A percentile compares a stretch with the other conserved stretches of the same genome.
Evolutionary conservation across 371 early-diverging fungal genomes (phyloP).

Genomic region (Sporodiniella umbellata): DNA sequence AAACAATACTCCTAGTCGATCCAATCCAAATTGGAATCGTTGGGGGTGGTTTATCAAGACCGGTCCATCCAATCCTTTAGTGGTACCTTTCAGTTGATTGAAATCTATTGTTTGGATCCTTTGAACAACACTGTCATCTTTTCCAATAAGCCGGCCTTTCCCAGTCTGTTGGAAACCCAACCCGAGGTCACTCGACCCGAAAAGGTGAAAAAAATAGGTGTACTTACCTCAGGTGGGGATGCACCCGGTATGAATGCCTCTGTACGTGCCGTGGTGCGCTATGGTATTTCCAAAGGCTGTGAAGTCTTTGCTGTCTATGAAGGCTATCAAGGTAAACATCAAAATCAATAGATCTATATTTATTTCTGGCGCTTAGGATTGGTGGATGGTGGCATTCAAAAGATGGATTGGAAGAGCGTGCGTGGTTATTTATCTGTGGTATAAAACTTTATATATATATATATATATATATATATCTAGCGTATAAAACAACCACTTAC

Average conservation of each 20-base stretch:
- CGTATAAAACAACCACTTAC: slow-evolving; percentile 2
- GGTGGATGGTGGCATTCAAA: slow-evolving; percentile 85
- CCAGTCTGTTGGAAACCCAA: slow-evolving; percentile 14
- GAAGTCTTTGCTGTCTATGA: slow-evolving; percentile 91
- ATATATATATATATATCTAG: too few relatives aligned
- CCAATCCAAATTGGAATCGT: slow-evolving; percentile 14
- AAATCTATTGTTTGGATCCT: slow-evolving; percentile 51
- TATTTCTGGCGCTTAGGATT: slow-evolving; percentile 69
- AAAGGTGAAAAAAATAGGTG: slow-evolving; percentile 65
- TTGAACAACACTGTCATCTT: slow-evolving; percentile 70
- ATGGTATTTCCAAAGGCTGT: slow-evolving; percentile 82
- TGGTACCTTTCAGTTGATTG: slow-evolving; percentile 23
- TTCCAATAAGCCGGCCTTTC: slow-evolving; percentile 44
- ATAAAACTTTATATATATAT: too few relatives aligned
- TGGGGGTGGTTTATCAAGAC: slow-evolving; percentile 18
- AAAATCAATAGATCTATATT: not conserved
- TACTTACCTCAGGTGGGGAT: slow-evolving; percentile 99
- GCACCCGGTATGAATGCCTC: slow-evolving; percentile 99
- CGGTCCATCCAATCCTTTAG: slow-evolving; percentile 27
- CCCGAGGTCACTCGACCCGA: too few relatives aligned
- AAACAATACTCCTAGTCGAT: slow-evolving; percentile 11
- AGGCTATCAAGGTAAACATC: slow-evolving; percentile 89
- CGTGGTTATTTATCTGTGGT: slow-evolving; percentile 76
- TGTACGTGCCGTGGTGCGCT: slow-evolving; percentile 92
- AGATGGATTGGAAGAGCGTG: slow-evolving; percentile 88